A percentile compares a stretch with the other conserved stretches of the same genome.
phyloP scores from a whole-genome alignment of 2,329 filamentous ascomycete species.

The Aspergillus glaucus region DNA sequence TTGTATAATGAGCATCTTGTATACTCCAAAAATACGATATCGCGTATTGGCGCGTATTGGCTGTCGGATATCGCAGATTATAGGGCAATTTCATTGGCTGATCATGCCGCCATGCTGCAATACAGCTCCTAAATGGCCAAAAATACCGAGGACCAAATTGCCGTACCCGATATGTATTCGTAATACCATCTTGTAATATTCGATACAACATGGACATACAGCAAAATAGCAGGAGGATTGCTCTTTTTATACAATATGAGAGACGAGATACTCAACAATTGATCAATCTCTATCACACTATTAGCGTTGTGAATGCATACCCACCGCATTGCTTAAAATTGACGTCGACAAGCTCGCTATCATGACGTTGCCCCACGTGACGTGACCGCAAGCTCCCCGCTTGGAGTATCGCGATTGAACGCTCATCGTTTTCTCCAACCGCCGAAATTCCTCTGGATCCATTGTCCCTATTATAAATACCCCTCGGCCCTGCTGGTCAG shows the following conservation, averaged over 20 bases:
- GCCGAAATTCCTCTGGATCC: slow-evolving; percentile 2
- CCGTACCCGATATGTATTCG: not conserved
- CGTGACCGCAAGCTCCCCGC: slow-evolving; percentile 12
- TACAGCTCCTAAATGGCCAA: not conserved
- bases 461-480: not conserved
- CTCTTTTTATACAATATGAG: not conserved
- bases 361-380: slow-evolving; percentile 15
- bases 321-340: not conserved
- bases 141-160: slow-evolving; percentile 1
- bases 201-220: not conserved
- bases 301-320: not conserved
- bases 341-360: not conserved
- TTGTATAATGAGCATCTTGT: not conserved
- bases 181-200: not conserved
- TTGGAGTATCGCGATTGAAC: not conserved
- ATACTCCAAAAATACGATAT: not conserved
- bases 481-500: not conserved
- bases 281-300: not conserved
- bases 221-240: not conserved
- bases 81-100: slow-evolving; percentile 1
- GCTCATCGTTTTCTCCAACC: not conserved
- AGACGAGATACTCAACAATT: not conserved
- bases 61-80: not conserved
- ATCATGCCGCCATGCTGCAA: not conserved
- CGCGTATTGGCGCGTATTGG: not conserved